Evolutionary conservation across 148 eudicot species (phyloP).

Genomic region (Linanthus parryae): DNA sequence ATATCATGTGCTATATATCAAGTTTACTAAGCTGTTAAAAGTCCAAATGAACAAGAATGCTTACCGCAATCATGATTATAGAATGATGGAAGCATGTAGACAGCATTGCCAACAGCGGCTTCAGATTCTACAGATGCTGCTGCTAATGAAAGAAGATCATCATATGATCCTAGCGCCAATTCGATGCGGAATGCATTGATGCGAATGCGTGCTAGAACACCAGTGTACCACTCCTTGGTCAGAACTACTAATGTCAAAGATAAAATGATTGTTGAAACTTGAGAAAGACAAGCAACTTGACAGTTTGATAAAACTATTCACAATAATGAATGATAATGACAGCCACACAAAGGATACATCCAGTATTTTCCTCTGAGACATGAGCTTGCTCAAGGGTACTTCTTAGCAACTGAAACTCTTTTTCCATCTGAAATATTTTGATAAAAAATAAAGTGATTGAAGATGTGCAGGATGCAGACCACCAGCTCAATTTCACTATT

Average conservation of each 20-base stretch:
- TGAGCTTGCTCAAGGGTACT: slow-evolving; percentile 43
- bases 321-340: neutral
- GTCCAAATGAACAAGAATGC: slow-evolving; percentile 11
- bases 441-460: too few relatives aligned
- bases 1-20: too few relatives aligned
- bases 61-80: slow-evolving; percentile 97
- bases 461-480: too few relatives aligned
- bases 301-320: neutral
- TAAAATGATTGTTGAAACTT: slow-evolving; percentile 9
- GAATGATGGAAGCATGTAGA: slow-evolving; percentile 88
- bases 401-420: slow-evolving; percentile 61
- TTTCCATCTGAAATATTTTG: slow-evolving; percentile 50
- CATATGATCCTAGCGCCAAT: slow-evolving; percentile 51
- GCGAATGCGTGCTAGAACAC: slow-evolving; percentile 75
- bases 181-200: slow-evolving; percentile 93
- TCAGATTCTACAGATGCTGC: slow-evolving; percentile 71
- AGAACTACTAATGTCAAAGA: slow-evolving; percentile 50
- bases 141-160: slow-evolving; percentile 66
- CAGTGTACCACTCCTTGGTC: slow-evolving; percentile 77
- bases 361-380: slow-evolving; percentile 33
- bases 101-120: slow-evolving; percentile 92
- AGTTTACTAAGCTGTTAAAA: too few relatives aligned
- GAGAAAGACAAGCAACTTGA: slow-evolving; percentile 4
- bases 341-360: slow-evolving; percentile 62
- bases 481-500: too few relatives aligned